Evolutionary conservation across 2,329 filamentous ascomycete species (phyloP).

Genomic region (Phyllosticta citriasiana): DNA sequence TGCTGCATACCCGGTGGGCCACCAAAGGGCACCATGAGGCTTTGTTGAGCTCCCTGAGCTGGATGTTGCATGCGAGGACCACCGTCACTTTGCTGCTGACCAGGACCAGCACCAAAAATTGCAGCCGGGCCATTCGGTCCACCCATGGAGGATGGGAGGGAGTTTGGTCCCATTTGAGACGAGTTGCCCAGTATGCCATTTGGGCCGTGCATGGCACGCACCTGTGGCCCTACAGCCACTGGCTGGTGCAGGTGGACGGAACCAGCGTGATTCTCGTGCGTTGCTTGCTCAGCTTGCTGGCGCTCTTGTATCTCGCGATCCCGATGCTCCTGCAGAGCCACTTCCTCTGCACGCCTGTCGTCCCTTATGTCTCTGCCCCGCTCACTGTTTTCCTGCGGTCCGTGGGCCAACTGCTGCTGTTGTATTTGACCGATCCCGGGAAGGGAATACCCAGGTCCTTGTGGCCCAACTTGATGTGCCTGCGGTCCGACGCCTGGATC

Average conservation of each 20-base stretch:
- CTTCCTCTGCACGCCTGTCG: constrained; percentile 34
- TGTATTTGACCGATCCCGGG: constrained; percentile 35
- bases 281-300: constrained; percentile 57
- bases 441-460: constrained; percentile 33
- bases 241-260: constrained; percentile 91
- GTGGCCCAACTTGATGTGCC: constrained; percentile 21
- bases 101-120: constrained; percentile 62
- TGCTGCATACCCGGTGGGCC: constrained; percentile 28
- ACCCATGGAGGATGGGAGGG: constrained; percentile 43
- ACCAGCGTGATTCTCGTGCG: constrained; percentile 78
- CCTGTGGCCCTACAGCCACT: constrained; percentile 66
- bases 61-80: constrained; percentile 52
- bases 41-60: constrained; percentile 42
- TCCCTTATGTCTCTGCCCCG: constrained; percentile 40
- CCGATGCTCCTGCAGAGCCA: constrained; percentile 35
- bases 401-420: constrained; percentile 25
- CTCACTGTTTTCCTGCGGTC: constrained; percentile 27
- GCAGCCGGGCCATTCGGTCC: constrained; percentile 51
- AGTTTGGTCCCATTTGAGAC: constrained; percentile 42
- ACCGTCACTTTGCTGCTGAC: constrained; percentile 48
- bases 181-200: constrained; percentile 65
- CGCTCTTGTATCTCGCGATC: constrained; percentile 54
- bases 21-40: constrained; percentile 42
- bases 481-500: constrained; percentile 26
- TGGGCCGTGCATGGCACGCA: constrained; percentile 75